These are phyloP conservation scores for Gossypium schwendimanii DNA, from an alignment of 441 rosid species.

Conservation along the genomic window DNA sequence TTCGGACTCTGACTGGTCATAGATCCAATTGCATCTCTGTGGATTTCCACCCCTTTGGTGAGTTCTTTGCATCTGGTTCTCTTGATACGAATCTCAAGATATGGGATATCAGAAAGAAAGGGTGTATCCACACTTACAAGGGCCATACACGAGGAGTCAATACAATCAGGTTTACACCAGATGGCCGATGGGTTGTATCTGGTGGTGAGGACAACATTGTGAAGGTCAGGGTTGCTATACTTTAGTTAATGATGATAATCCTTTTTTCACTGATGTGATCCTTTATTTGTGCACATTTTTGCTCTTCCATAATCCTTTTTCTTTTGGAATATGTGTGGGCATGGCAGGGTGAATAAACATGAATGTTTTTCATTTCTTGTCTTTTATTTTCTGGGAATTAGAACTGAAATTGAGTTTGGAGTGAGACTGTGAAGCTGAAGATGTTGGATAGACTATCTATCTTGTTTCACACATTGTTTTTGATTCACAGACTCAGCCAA, in stretches of 20 bases:
- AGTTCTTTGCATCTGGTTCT: constrained; percentile 97
- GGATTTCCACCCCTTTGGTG: constrained; percentile 97
- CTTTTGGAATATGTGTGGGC: not conserved
- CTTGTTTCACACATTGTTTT: not conserved
- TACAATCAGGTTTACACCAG: constrained; percentile 94
- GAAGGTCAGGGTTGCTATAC: constrained; percentile 49
- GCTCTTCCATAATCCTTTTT: not conserved
- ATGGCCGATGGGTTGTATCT: constrained; percentile 99
- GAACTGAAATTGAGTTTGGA: not conserved
- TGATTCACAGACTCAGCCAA: not conserved
- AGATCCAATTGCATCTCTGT: constrained; percentile 96
- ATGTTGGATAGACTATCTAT: not conserved
- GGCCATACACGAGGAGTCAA: constrained; percentile 97
- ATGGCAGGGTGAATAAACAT: not conserved
- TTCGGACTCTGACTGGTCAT: constrained; percentile 89
- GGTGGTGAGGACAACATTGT: constrained; percentile 97
- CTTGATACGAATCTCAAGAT: constrained; percentile 94
- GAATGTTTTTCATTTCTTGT: not conserved
- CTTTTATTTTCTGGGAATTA: not conserved
- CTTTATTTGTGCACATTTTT: not conserved
- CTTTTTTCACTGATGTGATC: not conserved
- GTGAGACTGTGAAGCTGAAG: not conserved
- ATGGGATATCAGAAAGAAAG: constrained; percentile 99
- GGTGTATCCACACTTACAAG: constrained; percentile 96
- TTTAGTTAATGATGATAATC: not conserved